These are phyloP conservation scores for Forsythia viridissima DNA, from an alignment of 257 asterid genomes.

Conservation along the genomic window DNA sequence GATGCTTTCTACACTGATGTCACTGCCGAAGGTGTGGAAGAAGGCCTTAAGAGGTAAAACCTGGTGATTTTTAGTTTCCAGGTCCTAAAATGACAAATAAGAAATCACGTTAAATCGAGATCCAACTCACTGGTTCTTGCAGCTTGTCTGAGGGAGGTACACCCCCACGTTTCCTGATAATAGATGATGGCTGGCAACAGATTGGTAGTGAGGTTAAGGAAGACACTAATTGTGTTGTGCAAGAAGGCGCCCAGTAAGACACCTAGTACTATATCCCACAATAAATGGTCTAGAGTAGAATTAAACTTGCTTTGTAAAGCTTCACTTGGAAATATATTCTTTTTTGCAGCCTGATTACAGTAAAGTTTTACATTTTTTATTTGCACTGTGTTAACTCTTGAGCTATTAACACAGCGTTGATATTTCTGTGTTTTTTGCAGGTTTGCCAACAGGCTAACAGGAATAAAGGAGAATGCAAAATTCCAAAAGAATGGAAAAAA, in stretches of 20 bases:
- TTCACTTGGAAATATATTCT: neutral
- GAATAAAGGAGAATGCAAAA: conserved; percentile 79
- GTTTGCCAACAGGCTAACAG: conserved; percentile 83
- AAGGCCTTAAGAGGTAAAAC: conserved; percentile 77
- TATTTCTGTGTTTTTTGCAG: conserved; percentile 36
- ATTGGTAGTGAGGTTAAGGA: conserved; percentile 68
- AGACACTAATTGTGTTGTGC: conserved; percentile 65
- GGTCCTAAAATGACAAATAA: neutral
- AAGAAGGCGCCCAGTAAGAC: conserved; percentile 82
- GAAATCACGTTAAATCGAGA: neutral
- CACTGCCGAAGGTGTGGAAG: conserved; percentile 94
- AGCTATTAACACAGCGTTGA: neutral
- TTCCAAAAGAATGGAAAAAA: conserved; percentile 55
- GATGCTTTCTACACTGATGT: conserved; percentile 98
- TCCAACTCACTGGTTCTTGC: conserved; percentile 20
- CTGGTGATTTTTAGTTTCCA: neutral
- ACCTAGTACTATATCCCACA: neutral
- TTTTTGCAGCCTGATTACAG: neutral
- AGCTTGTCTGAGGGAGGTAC: conserved; percentile 90
- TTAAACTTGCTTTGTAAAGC: neutral
- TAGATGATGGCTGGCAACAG: conserved; percentile 99
- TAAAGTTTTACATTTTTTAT: neutral
- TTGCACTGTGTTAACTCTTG: neutral
- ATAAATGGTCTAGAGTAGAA: neutral
- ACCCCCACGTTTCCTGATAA: conserved; percentile 88